Base-by-base conservation (phyloP, 371 early-diverging fungal species). In the Choanephora cucurbitarum region DNA sequence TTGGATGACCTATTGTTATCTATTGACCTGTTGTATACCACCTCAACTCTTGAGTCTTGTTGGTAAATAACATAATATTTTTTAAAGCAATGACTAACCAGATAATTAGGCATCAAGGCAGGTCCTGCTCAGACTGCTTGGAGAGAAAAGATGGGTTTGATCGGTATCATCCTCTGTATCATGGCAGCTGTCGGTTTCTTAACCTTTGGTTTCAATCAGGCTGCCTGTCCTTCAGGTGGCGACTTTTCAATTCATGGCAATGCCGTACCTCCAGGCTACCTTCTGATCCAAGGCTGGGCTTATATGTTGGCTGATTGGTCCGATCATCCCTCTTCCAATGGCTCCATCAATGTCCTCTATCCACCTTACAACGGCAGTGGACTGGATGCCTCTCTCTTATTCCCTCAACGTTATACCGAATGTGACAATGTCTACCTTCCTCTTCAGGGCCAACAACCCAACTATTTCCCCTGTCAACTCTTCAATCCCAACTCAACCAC, bases 131-230 rank as follows among this genome's bases (percentile, higher is more conserved):
- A 84, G 60, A 85, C 84, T 44, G 96, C 78, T 40, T 94, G 94
- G 93, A 75, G 93, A 32, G 93, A 94, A 70, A 95, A 93, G 58
- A 79, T 90, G 3, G 88, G 92, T 0, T 63, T 95, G 0, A 82
- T 89, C 50, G 67, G 87, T 31, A 73, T 91, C 52, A 82, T 91
- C 34, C 17, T 72, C n/a, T 21, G 59, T 7, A 71, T 84, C 33
- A 81, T 82, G 55, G 51, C 62, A 8, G 62, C 72, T 28, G 72
- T 87, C 22, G 83, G 83, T 2, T 84, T 84, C 41, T 60, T 87
- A 17, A 79, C 82, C 3, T 77, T 87, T 68, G 81, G 89, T 1
- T 83, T 90, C 22, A 69, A 81, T 2, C 64, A 76, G 34, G 42
- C 79, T 1, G 69, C 80, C 6, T 85, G 86, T 64, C 77, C 81